A percentile compares a stretch with the other conserved stretches of the same genome.
Evolutionary conservation across 2,329 filamentous ascomycete species (phyloP).

Genomic region (Thelonectria olida): DNA sequence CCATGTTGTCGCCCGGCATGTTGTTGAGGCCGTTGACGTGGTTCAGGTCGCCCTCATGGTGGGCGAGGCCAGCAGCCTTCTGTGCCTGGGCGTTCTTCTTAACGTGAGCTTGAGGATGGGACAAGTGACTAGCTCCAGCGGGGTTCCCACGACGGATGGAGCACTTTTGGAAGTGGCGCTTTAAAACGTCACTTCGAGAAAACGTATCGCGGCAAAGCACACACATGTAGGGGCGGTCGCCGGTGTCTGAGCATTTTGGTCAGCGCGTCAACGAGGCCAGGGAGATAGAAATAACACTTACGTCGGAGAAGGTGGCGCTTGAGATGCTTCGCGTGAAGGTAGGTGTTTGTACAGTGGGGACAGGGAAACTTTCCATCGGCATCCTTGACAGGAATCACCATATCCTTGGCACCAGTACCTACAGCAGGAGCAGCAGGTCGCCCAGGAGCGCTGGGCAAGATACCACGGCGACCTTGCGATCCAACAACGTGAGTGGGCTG

Average conservation of each 20-base stretch:
- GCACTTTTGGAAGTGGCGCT: conserved; percentile 99
- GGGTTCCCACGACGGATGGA: conserved; percentile 96
- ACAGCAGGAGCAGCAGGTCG: conserved; percentile 79
- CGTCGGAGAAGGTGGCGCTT: conserved; percentile 96
- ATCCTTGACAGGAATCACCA: conserved; percentile 93
- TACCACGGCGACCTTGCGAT: conserved; percentile 90
- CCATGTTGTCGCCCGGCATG: conserved; percentile 65
- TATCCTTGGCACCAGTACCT: conserved; percentile 78
- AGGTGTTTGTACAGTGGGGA: conserved; percentile 97
- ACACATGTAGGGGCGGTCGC: conserved; percentile 98
- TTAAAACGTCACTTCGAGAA: conserved; percentile 96
- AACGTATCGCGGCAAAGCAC: conserved; percentile 98
- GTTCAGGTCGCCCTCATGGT: conserved; percentile 64
- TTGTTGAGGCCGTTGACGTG: conserved; percentile 70
- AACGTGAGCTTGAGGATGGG: conserved; percentile 88
- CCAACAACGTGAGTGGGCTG: conserved; percentile 92
- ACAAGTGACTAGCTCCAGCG: conserved; percentile 94
- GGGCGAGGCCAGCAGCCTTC: conserved; percentile 62
- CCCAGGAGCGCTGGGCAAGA: conserved; percentile 89
- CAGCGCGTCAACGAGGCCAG: conserved; percentile 1
- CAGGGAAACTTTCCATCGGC: conserved; percentile 98
- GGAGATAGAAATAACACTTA: conserved; percentile 65
- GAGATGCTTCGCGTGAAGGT: conserved; percentile 95
- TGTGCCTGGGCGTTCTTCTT: conserved; percentile 76
- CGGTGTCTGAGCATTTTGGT: conserved; percentile 74